phyloP scores from a whole-genome alignment of 768 basidiomycete genomes.

The Boletus pseudo-olivaceus region DNA sequence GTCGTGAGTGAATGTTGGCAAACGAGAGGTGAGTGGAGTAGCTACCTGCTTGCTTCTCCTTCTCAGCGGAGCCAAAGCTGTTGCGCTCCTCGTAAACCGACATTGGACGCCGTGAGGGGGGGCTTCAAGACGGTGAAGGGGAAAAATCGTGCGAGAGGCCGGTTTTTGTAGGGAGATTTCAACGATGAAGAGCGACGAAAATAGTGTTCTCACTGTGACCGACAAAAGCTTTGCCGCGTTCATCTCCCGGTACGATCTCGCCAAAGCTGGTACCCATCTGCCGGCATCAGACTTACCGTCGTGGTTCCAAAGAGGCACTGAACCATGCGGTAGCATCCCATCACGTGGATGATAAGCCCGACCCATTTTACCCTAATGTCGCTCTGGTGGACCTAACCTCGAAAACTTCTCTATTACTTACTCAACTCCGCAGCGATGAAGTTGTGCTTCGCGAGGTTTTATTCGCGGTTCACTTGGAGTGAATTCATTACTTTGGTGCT shows the following conservation, averaged over 20 bases:
- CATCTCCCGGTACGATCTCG: background rate
- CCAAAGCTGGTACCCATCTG: background rate
- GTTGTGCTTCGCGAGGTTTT: no score
- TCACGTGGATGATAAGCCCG: constrained; percentile 7
- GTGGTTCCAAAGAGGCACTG: background rate
- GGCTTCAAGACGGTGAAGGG: background rate
- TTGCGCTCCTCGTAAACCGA: constrained; percentile 16
- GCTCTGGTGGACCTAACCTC: no score
- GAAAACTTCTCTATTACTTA: no score
- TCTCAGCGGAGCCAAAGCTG: constrained; percentile 20
- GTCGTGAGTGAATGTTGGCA: background rate
- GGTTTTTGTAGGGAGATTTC: constrained; percentile 13
- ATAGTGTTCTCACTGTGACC: background rate
- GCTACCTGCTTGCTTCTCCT: constrained; percentile 21
- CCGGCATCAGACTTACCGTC: background rate
- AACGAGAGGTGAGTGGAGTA: background rate
- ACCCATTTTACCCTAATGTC: no score
- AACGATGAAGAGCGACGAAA: background rate
- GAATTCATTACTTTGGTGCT: no score
- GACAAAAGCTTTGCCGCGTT: background rate
- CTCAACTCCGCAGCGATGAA: no score
- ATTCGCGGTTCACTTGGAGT: no score
- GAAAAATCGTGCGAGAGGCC: background rate
- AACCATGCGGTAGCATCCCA: constrained; percentile 1
- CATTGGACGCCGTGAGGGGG: constrained; percentile 11